Evolutionary conservation across 495 filamentous ascomycete species (phyloP).

Genomic region (Emericellopsis terricola): DNA sequence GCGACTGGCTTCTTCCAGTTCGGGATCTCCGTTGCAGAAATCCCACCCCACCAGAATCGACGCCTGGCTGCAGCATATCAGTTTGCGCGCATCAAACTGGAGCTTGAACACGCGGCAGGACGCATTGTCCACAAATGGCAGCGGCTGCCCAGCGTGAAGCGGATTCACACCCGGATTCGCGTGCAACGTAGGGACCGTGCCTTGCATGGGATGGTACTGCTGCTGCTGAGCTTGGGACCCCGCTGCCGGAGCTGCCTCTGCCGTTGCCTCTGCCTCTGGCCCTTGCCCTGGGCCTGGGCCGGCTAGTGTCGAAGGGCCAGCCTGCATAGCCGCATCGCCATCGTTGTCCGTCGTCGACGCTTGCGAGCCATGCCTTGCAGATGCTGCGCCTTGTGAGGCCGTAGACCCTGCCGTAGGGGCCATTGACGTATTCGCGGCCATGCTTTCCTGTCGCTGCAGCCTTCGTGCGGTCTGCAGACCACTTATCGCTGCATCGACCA

Average conservation of each 20-base stretch:
- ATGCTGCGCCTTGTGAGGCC: too few species aligned
- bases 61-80: constrained; percentile 86
- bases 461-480: constrained; percentile 25
- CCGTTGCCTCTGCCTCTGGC: too few species aligned
- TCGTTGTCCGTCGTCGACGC: too few species aligned
- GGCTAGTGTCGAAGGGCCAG: too few species aligned
- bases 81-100: constrained; percentile 86
- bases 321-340: too few species aligned
- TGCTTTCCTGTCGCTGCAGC: constrained; percentile 6
- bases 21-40: constrained; percentile 77
- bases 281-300: too few species aligned
- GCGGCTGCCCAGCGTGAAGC: constrained; percentile 12
- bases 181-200: constrained; percentile 4
- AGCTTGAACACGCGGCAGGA: constrained; percentile 81
- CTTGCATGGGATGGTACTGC: not conserved
- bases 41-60: constrained; percentile 93
- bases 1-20: constrained; percentile 60
- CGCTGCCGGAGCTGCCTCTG: constrained; percentile 7
- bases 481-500: constrained; percentile 19
- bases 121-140: constrained; percentile 30
- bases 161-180: constrained; percentile 10
- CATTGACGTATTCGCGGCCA: not conserved
- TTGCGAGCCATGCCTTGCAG: too few species aligned
- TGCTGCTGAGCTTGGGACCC: constrained; percentile 4
- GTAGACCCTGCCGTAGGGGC: not conserved